Evolutionary conservation across 192 early-diverging fungal genomes (phyloP).

Genomic region (Entomortierella chlamydospora): DNA sequence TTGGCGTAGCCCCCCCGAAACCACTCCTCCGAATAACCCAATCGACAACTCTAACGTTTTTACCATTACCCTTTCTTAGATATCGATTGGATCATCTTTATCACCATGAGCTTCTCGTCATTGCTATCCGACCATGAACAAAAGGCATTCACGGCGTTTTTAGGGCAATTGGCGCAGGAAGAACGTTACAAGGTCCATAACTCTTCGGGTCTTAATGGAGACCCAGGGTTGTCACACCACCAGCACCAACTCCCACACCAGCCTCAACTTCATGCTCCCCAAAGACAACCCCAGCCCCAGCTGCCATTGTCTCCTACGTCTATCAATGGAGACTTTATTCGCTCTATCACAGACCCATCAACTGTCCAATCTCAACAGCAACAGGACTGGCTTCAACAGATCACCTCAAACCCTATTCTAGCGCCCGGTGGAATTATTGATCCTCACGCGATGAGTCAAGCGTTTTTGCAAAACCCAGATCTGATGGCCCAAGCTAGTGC

Average conservation of each 20-base stretch:
- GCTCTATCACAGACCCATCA: slow-evolving; percentile 11
- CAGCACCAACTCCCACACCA: slow-evolving; percentile 7
- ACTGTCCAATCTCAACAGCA: slow-evolving; percentile 18
- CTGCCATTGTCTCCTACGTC: neutral
- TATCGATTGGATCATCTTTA: too few species aligned
- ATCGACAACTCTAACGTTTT: too few species aligned
- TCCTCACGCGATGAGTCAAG: slow-evolving; percentile 52
- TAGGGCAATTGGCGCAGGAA: slow-evolving; percentile 37
- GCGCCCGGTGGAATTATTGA: slow-evolving; percentile 29
- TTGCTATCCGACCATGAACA: slow-evolving; percentile 51
- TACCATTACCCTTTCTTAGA: too few species aligned
- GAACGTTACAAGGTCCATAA: slow-evolving; percentile 17
- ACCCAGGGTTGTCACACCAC: neutral
- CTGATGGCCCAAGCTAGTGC: slow-evolving; percentile 51
- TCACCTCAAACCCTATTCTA: slow-evolving; percentile 29
- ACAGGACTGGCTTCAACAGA: slow-evolving; percentile 33
- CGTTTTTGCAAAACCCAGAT: slow-evolving; percentile 46
- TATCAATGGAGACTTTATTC: slow-evolving; percentile 1
- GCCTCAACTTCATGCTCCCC: neutral
- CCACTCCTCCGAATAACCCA: too few species aligned
- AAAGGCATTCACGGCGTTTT: slow-evolving; percentile 40
- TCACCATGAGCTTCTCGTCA: slow-evolving; percentile 37
- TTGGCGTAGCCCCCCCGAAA: too few species aligned
- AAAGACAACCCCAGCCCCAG: neutral
- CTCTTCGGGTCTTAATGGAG: neutral